Evolutionary conservation across 441 rosid species (phyloP).

Genomic region (Lepidium campestre): DNA sequence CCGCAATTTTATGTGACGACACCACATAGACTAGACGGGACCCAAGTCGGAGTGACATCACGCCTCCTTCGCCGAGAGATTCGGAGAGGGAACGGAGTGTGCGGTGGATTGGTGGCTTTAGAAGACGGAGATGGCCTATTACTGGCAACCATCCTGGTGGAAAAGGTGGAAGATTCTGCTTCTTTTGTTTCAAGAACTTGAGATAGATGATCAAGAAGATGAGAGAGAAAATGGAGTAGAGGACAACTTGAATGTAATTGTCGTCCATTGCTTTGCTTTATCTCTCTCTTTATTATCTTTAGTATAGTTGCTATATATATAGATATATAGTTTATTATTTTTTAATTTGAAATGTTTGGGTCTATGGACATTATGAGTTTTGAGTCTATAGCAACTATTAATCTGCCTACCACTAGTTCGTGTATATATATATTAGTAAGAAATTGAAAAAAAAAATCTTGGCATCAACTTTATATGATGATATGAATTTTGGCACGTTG

Average conservation of each 20-base stretch:
- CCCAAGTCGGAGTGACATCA: slow-evolving; percentile 44
- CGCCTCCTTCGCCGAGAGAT: slow-evolving; percentile 32
- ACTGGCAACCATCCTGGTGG: slow-evolving; percentile 27
- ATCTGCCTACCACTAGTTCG: no score
- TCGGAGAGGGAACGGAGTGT: slow-evolving; percentile 15
- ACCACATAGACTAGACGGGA: slow-evolving; percentile 41
- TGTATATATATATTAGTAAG: no score
- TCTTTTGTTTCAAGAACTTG: slow-evolving; percentile 33
- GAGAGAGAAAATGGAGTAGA: slow-evolving; percentile 18
- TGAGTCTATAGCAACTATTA: no score
- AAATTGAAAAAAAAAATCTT: no score
- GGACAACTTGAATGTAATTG: background rate
- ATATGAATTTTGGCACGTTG: no score
- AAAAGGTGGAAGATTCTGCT: slow-evolving; percentile 34
- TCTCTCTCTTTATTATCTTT: background rate
- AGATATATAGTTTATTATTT: no score
- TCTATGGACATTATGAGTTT: no score
- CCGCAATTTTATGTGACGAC: slow-evolving; percentile 37
- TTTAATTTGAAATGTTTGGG: no score
- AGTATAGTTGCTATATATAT: background rate
- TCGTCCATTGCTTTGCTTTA: slow-evolving; percentile 7
- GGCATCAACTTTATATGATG: no score
- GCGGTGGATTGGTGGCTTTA: slow-evolving; percentile 32
- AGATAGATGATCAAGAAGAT: slow-evolving; percentile 5
- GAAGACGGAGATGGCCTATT: slow-evolving; percentile 25